phyloP scores from a whole-genome alignment of 371 early-diverging fungal species.

The Mucor velutinosus region DNA sequence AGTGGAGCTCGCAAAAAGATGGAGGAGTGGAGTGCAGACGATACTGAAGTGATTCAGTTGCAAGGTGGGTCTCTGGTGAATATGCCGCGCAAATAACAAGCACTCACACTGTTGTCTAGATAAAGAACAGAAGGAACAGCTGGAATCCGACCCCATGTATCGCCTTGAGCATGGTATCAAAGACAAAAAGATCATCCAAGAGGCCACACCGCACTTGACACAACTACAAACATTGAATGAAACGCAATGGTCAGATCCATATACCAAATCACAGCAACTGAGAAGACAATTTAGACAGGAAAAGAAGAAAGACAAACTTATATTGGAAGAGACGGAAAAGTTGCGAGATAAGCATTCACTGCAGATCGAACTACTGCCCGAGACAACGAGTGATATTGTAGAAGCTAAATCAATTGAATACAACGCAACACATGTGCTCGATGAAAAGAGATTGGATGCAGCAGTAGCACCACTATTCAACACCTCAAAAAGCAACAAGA shows the following conservation, averaged over 20 bases:
- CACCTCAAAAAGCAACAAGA: neutral
- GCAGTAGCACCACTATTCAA: constrained; percentile 43
- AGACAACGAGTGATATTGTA: constrained; percentile 36
- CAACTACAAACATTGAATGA: constrained; percentile 66
- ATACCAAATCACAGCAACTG: constrained; percentile 68
- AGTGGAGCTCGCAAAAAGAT: constrained; percentile 79
- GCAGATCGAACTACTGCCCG: constrained; percentile 60
- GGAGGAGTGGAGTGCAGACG: constrained; percentile 76
- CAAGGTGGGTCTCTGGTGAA: constrained; percentile 28
- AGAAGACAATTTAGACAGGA: constrained; percentile 75
- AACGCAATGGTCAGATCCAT: constrained; percentile 80
- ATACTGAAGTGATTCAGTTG: constrained; percentile 66
- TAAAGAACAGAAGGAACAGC: constrained; percentile 56
- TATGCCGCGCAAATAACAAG: neutral
- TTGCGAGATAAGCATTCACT: constrained; percentile 64
- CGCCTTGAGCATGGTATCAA: constrained; percentile 66
- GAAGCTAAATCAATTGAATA: constrained; percentile 48
- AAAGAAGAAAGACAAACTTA: constrained; percentile 56
- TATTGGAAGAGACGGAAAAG: constrained; percentile 47
- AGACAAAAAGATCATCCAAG: constrained; percentile 59
- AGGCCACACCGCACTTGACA: constrained; percentile 53
- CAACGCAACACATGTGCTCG: constrained; percentile 26
- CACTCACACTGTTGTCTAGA: constrained; percentile 29
- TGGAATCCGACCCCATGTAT: constrained; percentile 69
- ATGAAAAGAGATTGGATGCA: constrained; percentile 36